Percentiles rank a stretch among this genome's conserved stretches.
phyloP scores from a whole-genome alignment of 306 rosid species.

The Chamaecrista fasciculata region DNA sequence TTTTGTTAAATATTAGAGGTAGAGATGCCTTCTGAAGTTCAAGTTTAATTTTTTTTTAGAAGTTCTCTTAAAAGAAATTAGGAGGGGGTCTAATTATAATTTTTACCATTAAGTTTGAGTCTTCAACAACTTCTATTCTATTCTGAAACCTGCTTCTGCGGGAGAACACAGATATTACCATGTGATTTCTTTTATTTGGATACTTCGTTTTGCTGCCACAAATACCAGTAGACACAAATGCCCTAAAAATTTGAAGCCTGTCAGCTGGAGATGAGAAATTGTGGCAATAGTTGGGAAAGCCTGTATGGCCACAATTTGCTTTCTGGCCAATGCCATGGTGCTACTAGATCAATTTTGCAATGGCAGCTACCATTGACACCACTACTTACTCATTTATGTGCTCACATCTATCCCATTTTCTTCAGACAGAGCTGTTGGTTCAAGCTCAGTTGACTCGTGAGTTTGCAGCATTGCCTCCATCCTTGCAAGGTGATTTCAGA shows the following conservation, averaged over 20 bases:
- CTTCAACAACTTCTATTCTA: no score
- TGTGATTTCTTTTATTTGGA: no score
- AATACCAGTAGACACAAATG: neutral
- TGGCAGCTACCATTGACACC: neutral
- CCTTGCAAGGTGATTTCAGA: conserved; percentile 73
- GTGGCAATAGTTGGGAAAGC: neutral
- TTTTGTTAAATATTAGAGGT: no score
- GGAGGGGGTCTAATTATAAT: no score
- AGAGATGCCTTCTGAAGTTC: no score
- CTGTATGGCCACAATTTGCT: neutral
- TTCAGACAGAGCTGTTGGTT: conserved; percentile 90
- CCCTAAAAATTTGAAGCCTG: neutral
- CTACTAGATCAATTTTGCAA: neutral
- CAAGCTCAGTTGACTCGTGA: conserved; percentile 94
- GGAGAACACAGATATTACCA: neutral
- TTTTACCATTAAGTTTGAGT: no score
- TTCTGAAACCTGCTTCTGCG: neutral
- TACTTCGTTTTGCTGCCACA: neutral
- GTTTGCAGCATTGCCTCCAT: conserved; percentile 63
- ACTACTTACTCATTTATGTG: neutral
- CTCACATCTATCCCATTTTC: conserved; percentile 34
- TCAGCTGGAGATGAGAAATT: neutral
- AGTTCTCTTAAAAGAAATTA: no score
- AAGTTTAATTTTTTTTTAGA: no score
- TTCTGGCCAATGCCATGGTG: neutral